Evolutionary conservation across 345 rosid genomes (phyloP), one percentile per base, ranked within the genome.

Genomic region (Populus pruinosa): DNA sequence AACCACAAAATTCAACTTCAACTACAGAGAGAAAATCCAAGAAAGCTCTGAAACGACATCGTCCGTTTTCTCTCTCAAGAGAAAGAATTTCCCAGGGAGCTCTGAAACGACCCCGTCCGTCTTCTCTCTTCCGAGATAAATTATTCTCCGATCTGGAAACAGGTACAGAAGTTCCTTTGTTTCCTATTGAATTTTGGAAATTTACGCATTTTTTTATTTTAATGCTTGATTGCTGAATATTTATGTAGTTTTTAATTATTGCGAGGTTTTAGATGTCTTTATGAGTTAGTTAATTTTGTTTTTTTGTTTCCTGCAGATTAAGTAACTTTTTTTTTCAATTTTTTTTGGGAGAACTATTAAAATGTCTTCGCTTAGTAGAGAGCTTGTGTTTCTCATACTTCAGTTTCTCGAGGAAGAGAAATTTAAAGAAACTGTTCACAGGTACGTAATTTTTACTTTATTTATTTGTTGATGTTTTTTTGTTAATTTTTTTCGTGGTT

Each of bases 381-480:
- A 93, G 41, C 94, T 93, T 27, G 96, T 93, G 78, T 93, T 93
- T 75, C 90, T 91, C 64, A 90, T 93, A 87, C 98, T 91, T 76
- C 98, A 93, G 77, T 91, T 91, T 84, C 96, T 93, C 25, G 94
- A 93, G 33, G 95, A 93, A 77, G 97, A 93, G 89, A 93, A 93
- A 82, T 91, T 85, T 80, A 91, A 87, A 74, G 92, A 88, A 18
- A 85, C 92, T 80, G 92, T 93, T 86, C 92, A 93, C 85, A 91
- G 80, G 98, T 93, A 72, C 20, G 83, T 50, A 38, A 41, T 17
- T 63, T 56, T 72, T 18, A 13, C 18, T 75, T 39, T 56, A 21
- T 53, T 62, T 8, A 55, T 18, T 66, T 5, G 6, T 56, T 8
- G 25, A 73, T 64, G 41, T 56, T 27, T 50, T 39, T 9, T 20